Percentiles rank a stretch among this genome's conserved stretches.
Evolutionary conservation across 2,329 filamentous ascomycete genomes (phyloP).

Genomic region (Onygena corvina): DNA sequence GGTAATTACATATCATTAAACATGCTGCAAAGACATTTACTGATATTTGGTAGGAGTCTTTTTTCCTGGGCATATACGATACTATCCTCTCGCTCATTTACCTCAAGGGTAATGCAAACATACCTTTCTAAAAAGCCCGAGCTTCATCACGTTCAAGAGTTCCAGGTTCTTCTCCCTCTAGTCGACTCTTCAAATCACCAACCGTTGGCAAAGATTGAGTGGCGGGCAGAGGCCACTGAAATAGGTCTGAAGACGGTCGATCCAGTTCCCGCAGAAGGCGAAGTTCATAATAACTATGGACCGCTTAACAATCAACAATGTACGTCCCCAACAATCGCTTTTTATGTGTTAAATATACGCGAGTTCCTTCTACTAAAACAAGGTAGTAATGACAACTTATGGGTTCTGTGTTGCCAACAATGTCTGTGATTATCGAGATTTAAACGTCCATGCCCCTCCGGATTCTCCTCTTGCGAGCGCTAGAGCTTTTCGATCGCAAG

Average conservation of each 20-base stretch:
- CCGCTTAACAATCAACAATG: slow-evolving; percentile 61
- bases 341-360: background rate
- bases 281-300: slow-evolving; percentile 60
- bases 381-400: slow-evolving; percentile 35
- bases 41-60: slow-evolving; percentile 26
- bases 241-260: slow-evolving; percentile 35
- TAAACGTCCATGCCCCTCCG: slow-evolving; percentile 30
- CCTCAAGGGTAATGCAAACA: slow-evolving; percentile 32
- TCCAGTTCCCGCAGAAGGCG: slow-evolving; percentile 40
- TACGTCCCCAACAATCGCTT: slow-evolving; percentile 16
- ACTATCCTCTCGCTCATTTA: slow-evolving; percentile 35
- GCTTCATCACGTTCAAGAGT: slow-evolving; percentile 42
- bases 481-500: slow-evolving; percentile 25
- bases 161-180: slow-evolving; percentile 57
- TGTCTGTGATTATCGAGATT: slow-evolving; percentile 34
- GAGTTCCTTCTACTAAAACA: background rate
- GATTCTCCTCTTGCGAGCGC: slow-evolving; percentile 30
- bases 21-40: background rate
- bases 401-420: slow-evolving; percentile 36
- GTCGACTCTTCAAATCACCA: slow-evolving; percentile 63
- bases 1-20: slow-evolving; percentile 21
- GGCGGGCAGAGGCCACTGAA: slow-evolving; percentile 39
- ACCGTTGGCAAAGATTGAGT: slow-evolving; percentile 47
- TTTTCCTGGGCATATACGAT: slow-evolving; percentile 38
- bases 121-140: slow-evolving; percentile 25